A percentile compares a stretch with the other conserved stretches of the same genome.
Conservation (phyloP, 2,329 filamentous ascomycete genomes). For the Ascochyta pisi region DNA sequence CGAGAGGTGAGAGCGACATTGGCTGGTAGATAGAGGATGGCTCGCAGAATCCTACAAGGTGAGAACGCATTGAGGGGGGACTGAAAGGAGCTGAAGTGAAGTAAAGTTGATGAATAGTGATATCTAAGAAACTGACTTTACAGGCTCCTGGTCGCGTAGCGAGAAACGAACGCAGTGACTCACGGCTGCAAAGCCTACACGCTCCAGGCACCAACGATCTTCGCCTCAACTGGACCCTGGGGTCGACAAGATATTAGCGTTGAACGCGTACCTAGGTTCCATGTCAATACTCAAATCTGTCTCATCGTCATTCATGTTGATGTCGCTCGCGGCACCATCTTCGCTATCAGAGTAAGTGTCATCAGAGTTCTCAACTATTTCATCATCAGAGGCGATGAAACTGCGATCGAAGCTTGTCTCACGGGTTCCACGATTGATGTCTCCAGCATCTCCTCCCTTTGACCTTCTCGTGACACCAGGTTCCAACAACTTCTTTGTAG, state of each 20-base stretch:
- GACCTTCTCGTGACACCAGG: not conserved
- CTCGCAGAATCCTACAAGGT: no score
- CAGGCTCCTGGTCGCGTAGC: no score
- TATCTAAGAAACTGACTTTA: no score
- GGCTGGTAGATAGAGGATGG: not conserved
- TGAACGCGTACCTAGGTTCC: conserved; percentile 16
- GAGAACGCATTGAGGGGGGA: no score
- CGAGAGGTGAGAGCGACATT: not conserved
- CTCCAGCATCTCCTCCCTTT: not conserved
- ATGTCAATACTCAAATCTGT: conserved; percentile 22
- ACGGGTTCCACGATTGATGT: conserved; percentile 2
- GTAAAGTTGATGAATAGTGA: not conserved
- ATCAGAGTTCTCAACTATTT: not conserved
- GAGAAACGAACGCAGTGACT: not conserved
- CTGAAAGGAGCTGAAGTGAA: no score
- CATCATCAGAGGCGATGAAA: conserved; percentile 8
- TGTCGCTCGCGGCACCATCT: not conserved
- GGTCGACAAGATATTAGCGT: conserved; percentile 3
- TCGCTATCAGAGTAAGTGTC: not conserved
- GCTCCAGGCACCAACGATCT: not conserved
- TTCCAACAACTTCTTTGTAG: not conserved
- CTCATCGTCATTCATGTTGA: conserved; percentile 2
- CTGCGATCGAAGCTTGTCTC: conserved; percentile 6
- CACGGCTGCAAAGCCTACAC: not conserved
- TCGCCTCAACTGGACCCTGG: not conserved